Evolutionary conservation across 148 eudicot genomes (phyloP).

Genomic region (Fallopia convolvulus): DNA sequence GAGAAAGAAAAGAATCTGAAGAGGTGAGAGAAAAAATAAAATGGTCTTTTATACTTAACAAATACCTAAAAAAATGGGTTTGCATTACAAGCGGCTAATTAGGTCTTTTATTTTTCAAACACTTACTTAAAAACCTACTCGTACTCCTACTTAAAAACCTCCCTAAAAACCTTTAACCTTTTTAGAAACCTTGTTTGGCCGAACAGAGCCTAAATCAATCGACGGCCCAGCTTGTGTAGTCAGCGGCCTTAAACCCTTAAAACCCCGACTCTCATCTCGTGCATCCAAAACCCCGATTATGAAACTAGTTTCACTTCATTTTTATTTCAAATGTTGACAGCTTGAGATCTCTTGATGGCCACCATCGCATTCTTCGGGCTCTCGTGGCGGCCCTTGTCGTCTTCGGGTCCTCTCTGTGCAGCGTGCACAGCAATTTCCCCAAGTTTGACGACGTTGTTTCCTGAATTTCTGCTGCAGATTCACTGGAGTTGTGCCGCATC

Average conservation of each 20-base stretch:
- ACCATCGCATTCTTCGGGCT: not conserved
- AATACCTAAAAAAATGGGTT: too few relatives aligned
- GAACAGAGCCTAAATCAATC: too few relatives aligned
- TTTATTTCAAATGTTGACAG: not conserved
- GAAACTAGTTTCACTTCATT: not conserved
- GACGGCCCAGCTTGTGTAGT: not conserved
- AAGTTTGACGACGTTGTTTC: not conserved
- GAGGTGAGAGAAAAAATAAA: too few relatives aligned
- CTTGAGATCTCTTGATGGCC: not conserved
- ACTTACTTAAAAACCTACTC: too few relatives aligned
- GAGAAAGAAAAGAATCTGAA: too few relatives aligned
- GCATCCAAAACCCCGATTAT: not conserved
- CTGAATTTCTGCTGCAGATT: not conserved
- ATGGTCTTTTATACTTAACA: too few relatives aligned
- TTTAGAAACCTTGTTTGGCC: too few relatives aligned
- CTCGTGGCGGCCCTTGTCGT: not conserved
- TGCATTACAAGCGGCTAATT: too few relatives aligned
- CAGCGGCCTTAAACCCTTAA: not conserved
- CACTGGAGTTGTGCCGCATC: constrained; percentile 7
- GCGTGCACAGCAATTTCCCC: not conserved
- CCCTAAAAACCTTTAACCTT: too few relatives aligned
- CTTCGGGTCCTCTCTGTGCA: not conserved
- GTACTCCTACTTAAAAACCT: too few relatives aligned
- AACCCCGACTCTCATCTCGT: not conserved
- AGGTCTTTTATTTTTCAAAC: too few relatives aligned